Percentiles rank a stretch among this genome's conserved stretches.
phyloP scores from a whole-genome alignment of 75 land plant species.

The Cunninghamia lanceolata region DNA sequence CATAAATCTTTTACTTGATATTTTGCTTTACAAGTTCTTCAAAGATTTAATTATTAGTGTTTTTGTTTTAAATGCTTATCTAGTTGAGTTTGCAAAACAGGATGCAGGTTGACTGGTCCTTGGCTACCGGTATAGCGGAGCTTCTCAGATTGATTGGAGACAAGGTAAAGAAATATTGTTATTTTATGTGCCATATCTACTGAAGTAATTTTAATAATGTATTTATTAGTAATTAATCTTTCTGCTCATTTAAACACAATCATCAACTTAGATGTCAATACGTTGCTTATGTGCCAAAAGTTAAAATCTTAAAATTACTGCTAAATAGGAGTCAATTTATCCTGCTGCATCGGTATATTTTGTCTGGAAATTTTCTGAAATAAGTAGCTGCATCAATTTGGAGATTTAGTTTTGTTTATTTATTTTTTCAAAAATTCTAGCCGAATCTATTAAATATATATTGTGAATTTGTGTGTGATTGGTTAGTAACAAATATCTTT shows the following conservation, averaged over 20 bases:
- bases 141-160: slow-evolving; percentile 18
- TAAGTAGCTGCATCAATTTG: not conserved
- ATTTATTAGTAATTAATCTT: not conserved
- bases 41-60: not conserved
- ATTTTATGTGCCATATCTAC: not conserved
- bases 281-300: not conserved
- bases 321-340: not conserved
- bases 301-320: not conserved
- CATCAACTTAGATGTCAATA: not conserved
- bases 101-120: slow-evolving; percentile 30
- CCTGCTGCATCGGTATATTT: not conserved
- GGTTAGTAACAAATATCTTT: not conserved
- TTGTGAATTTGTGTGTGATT: not conserved
- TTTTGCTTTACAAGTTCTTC: not conserved
- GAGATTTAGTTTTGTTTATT: not conserved
- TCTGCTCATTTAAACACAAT: not conserved
- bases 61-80: not conserved
- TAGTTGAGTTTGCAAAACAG: slow-evolving; percentile 10
- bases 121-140: slow-evolving; percentile 12
- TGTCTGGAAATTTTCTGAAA: not conserved
- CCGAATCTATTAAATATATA: not conserved
- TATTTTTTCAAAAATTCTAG: not conserved
- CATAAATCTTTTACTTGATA: slow-evolving; percentile 29
- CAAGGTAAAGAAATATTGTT: slow-evolving; percentile 16
- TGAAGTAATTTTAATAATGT: not conserved